phyloP scores from a whole-genome alignment of 1,284 basidiomycete genomes.

The Sanghuangporus weigelae region DNA sequence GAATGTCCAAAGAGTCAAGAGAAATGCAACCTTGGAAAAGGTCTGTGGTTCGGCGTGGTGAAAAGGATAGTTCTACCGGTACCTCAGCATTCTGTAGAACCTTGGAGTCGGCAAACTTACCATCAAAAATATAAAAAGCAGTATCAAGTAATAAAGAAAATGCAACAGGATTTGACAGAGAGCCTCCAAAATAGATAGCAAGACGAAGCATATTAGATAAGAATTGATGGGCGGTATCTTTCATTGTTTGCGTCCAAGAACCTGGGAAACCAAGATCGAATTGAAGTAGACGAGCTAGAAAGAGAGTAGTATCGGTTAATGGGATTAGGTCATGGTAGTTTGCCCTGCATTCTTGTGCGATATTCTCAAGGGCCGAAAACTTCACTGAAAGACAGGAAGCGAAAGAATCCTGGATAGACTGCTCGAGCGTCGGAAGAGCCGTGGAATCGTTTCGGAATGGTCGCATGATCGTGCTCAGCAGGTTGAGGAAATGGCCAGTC shows the following conservation, averaged over 20 bases:
- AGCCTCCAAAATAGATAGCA: constrained; percentile 48
- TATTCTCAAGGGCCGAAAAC: constrained; percentile 36
- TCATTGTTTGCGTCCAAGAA: constrained; percentile 50
- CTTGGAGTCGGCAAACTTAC: constrained; percentile 33
- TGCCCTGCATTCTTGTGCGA: constrained; percentile 14
- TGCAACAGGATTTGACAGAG: constrained; percentile 45
- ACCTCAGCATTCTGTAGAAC: neutral
- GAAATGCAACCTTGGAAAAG: constrained; percentile 60
- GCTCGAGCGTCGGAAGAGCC: constrained; percentile 45
- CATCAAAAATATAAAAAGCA: constrained; percentile 65
- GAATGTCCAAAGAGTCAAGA: constrained; percentile 44
- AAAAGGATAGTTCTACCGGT: constrained; percentile 53
- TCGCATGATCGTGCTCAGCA: constrained; percentile 62
- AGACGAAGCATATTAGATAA: constrained; percentile 47
- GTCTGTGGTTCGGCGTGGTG: constrained; percentile 48
- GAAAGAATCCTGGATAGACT: constrained; percentile 50
- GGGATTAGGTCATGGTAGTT: constrained; percentile 16
- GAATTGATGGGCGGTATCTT: constrained; percentile 40
- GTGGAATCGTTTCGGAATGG: constrained; percentile 48
- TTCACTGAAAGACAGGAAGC: constrained; percentile 41
- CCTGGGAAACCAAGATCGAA: constrained; percentile 64
- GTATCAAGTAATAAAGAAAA: constrained; percentile 71
- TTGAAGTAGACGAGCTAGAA: constrained; percentile 62
- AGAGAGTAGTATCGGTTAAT: constrained; percentile 33
- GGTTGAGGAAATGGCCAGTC: constrained; percentile 62